These are phyloP conservation scores for Cenococcum geophilum DNA, from an alignment of 495 filamentous ascomycete species.

Conservation along the genomic window DNA sequence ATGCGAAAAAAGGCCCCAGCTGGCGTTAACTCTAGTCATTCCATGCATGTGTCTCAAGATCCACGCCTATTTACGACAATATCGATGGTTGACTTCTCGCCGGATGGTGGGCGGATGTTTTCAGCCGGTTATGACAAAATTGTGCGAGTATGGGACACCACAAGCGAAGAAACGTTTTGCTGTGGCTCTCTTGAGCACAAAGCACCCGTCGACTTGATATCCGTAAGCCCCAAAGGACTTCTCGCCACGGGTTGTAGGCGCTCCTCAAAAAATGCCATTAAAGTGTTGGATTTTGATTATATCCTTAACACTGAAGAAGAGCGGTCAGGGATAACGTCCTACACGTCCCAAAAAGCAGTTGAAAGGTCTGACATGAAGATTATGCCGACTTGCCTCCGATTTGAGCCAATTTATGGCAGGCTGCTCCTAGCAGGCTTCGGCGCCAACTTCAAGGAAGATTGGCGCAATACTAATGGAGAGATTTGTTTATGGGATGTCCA, in stretches of 20 bases:
- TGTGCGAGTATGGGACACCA: constrained; percentile 67
- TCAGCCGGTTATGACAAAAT: constrained; percentile 77
- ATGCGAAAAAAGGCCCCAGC: constrained; percentile 42
- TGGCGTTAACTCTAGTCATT: constrained; percentile 47
- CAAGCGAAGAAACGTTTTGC: constrained; percentile 35
- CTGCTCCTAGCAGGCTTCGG: constrained; percentile 73
- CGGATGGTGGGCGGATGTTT: constrained; percentile 52
- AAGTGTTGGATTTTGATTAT: constrained; percentile 1
- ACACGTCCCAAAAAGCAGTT: constrained; percentile 28
- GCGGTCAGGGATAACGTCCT: constrained; percentile 6
- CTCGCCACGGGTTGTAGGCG: constrained; percentile 48
- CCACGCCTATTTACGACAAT: constrained; percentile 71
- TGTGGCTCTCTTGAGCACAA: constrained; percentile 56
- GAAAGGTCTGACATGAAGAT: constrained; percentile 47
- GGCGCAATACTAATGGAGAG: constrained; percentile 57
- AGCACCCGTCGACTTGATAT: constrained; percentile 66
- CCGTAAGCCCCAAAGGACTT: constrained; percentile 40
- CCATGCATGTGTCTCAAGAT: constrained; percentile 59
- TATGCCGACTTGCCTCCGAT: constrained; percentile 67
- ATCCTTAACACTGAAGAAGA: constrained; percentile 4
- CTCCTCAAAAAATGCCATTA: constrained; percentile 40
- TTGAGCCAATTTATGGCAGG: constrained; percentile 53
- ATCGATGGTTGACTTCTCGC: constrained; percentile 65
- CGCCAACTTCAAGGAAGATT: constrained; percentile 50
- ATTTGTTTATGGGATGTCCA: constrained; percentile 64